Evolutionary conservation across 768 basidiomycete species (phyloP).

Genomic region (Gymnopilus junonius): DNA sequence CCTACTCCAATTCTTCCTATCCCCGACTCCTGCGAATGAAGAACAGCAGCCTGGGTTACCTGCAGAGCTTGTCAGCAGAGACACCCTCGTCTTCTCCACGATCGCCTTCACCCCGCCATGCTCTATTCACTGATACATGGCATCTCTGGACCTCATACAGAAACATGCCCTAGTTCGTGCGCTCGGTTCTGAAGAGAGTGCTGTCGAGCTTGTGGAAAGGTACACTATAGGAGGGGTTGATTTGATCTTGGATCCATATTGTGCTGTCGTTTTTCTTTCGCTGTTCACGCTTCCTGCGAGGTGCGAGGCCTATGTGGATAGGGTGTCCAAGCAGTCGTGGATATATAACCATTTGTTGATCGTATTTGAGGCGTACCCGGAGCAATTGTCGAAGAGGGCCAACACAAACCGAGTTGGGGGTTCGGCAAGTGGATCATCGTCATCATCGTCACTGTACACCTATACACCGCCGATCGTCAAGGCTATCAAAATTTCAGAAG

Average conservation of each 20-base stretch:
- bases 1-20: not conserved
- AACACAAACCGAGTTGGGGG: slow-evolving; percentile 1
- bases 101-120: slow-evolving; percentile 30
- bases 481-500: slow-evolving; percentile 71
- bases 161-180: slow-evolving; percentile 61
- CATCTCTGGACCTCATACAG: slow-evolving; percentile 70
- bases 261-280: slow-evolving; percentile 55
- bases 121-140: slow-evolving; percentile 64
- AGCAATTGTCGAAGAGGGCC: slow-evolving; percentile 38
- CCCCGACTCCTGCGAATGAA: not conserved
- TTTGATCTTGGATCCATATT: slow-evolving; percentile 67
- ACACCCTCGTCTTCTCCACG: slow-evolving; percentile 49
- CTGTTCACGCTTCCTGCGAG: slow-evolving; percentile 53
- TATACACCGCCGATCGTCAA: slow-evolving; percentile 73
- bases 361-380: slow-evolving; percentile 71
- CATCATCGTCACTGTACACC: slow-evolving; percentile 38
- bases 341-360: slow-evolving; percentile 57
- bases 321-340: slow-evolving; percentile 65
- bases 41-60: slow-evolving; percentile 35
- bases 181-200: slow-evolving; percentile 48
- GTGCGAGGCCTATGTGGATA: slow-evolving; percentile 45
- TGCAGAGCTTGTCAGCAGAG: slow-evolving; percentile 43
- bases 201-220: slow-evolving; percentile 68
- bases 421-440: not conserved
- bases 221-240: slow-evolving; percentile 62